Percentiles rank a stretch among this genome's conserved stretches.
phyloP scores from a whole-genome alignment of 208 protist genomes.

The Trypanosoma melophagium region DNA sequence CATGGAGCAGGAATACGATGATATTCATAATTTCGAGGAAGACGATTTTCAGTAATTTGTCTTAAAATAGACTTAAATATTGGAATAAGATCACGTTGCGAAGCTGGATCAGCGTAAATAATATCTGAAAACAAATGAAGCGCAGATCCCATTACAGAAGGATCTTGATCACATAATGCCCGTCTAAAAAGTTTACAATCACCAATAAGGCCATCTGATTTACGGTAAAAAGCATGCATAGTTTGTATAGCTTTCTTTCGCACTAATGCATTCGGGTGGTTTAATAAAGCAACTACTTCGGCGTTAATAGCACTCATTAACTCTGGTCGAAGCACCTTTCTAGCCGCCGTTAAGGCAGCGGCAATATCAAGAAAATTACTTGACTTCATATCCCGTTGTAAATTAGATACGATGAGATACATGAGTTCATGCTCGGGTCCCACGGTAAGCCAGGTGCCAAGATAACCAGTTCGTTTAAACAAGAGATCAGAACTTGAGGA shows the following conservation, averaged over 20 bases:
- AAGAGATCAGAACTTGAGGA: slow-evolving; percentile 59
- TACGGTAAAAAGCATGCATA: slow-evolving; percentile 86
- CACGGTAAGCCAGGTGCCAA: slow-evolving; percentile 87
- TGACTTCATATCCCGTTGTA: slow-evolving; percentile 92
- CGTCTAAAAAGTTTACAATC: slow-evolving; percentile 59
- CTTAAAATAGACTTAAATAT: slow-evolving; percentile 93
- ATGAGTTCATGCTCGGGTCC: slow-evolving; percentile 88
- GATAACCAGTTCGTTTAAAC: slow-evolving; percentile 91
- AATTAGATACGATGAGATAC: slow-evolving; percentile 93
- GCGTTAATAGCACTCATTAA: slow-evolving; percentile 84
- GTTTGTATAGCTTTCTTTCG: slow-evolving; percentile 92
- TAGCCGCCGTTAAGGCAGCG: slow-evolving; percentile 87
- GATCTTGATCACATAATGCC: slow-evolving; percentile 93
- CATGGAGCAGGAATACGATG: slow-evolving; percentile 96
- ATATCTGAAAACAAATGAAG: slow-evolving; percentile 85
- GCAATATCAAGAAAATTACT: slow-evolving; percentile 89
- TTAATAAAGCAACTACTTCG: slow-evolving; percentile 60
- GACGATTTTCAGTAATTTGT: slow-evolving; percentile 89
- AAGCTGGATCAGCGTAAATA: slow-evolving; percentile 30
- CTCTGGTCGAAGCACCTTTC: slow-evolving; percentile 82
- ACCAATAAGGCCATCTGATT: slow-evolving; percentile 32
- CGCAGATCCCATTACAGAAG: slow-evolving; percentile 94
- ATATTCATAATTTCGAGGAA: slow-evolving; percentile 94
- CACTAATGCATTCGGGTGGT: slow-evolving; percentile 68
- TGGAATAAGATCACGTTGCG: slow-evolving; percentile 83